Base-by-base conservation (phyloP, 139 green algal species). In the Trebouxia sp. region DNA sequence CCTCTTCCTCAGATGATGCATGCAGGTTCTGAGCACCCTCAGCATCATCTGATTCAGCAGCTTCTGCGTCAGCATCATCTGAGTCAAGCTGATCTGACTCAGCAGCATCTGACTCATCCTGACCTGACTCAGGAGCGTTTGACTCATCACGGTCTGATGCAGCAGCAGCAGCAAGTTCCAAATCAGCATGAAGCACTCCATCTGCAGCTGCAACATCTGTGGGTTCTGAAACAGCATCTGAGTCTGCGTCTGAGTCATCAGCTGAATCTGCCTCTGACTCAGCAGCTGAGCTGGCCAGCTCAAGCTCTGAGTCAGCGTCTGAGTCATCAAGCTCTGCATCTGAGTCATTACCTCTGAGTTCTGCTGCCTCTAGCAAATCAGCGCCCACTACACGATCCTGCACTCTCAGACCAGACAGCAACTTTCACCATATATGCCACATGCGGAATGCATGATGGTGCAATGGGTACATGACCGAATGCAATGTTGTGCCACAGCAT, bases 341-440 rank as follows among this genome's bases (percentile, higher is more conserved):
- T 48, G 53, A 55, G 22, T 82, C 84, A 80, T 47, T 45, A 78
- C 58, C 82, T 26, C 86, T 72, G 75, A 67, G 41, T 56, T 65
- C 11, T 86, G 88, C 93, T 37, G 83, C 76, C 86, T 97, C 67
- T 51, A 99, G 89, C 83, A 98, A 81, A 45, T 98, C 96, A 0
- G 92, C 91, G 8, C 96, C 96, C 22, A 92, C 86, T 26, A 99
- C 76, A n/a, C 85, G 74, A 5, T 89, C 51, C 20, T 47, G 11
- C 28, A 81, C 24, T 8, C 35, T 22, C 17, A 38, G 58, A 38
- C 22, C 37, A 8, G 35, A 76, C 32, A 76, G n/a, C n/a, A n/a
- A n/a, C n/a, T 78, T 58, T 37, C 12, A 47, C 30, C 35, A 37
- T n/a, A n/a, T n/a, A n/a, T n/a, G n/a, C n/a, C n/a, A n/a, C n/a